phyloP scores from a whole-genome alignment of 306 rosid genomes.

The Casuarina equisetifolia region DNA sequence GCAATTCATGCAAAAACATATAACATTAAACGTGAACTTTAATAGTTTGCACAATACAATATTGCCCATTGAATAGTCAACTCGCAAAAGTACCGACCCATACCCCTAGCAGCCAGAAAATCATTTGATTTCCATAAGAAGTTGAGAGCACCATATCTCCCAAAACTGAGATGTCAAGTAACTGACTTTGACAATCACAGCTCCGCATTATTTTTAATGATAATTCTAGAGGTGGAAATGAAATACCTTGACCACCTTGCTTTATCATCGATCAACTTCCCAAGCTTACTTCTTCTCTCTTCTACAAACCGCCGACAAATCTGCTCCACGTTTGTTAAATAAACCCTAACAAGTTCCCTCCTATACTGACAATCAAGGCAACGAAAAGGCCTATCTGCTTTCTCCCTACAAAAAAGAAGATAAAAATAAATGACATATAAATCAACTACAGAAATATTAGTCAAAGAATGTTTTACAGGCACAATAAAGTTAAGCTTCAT shows the following conservation, averaged over 20 bases:
- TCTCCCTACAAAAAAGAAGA: constrained; percentile 73
- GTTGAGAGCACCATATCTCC: neutral
- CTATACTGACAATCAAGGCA: constrained; percentile 98
- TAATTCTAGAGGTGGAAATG: constrained; percentile 21
- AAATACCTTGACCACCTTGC: constrained; percentile 95
- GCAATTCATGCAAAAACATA: neutral
- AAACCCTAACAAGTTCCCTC: constrained; percentile 99
- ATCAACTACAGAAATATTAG: constrained; percentile 17
- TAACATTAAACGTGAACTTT: neutral
- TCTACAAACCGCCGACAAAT: constrained; percentile 98
- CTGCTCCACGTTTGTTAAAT: constrained; percentile 96
- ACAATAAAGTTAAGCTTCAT: neutral
- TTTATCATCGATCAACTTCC: constrained; percentile 90
- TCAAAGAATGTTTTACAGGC: neutral
- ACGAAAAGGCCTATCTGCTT: constrained; percentile 91
- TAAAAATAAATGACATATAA: constrained; percentile 19
- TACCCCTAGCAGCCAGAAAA: neutral
- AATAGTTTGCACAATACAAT: neutral
- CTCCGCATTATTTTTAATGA: neutral
- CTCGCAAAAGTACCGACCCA: neutral
- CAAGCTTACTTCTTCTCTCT: constrained; percentile 90
- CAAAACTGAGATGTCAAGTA: neutral
- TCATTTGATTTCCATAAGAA: neutral
- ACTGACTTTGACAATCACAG: neutral
- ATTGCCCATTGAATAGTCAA: too few species aligned